phyloP scores from a whole-genome alignment of 2,329 filamentous ascomycete species.

The Emergomyces orientalis region DNA sequence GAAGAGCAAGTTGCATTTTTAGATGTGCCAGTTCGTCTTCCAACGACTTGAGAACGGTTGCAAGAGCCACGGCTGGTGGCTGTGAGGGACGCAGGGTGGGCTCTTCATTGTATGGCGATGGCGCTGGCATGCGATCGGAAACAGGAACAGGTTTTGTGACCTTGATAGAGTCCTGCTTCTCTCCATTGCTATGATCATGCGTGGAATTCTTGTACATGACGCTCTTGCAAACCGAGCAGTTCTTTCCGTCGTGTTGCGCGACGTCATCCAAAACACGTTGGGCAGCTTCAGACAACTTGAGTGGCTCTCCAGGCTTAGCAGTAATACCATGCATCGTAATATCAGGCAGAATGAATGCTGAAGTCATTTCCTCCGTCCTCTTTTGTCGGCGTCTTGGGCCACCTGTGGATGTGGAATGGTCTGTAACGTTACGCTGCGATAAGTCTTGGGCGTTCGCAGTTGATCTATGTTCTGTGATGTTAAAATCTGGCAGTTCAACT shows the following conservation, averaged over 20 bases:
- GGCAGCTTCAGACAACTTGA: slow-evolving; percentile 30
- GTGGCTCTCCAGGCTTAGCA: slow-evolving; percentile 23
- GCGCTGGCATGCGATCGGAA: slow-evolving; percentile 39
- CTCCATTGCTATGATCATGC: slow-evolving; percentile 21
- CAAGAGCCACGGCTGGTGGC: slow-evolving; percentile 61
- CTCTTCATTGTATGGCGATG: slow-evolving; percentile 37
- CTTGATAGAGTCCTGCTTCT: slow-evolving; percentile 28
- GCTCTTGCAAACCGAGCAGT: slow-evolving; percentile 50
- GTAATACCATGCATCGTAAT: slow-evolving; percentile 43
- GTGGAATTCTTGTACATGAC: slow-evolving; percentile 28
- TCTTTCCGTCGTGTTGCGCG: slow-evolving; percentile 43
- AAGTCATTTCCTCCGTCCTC: slow-evolving; percentile 48
- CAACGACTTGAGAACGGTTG: slow-evolving; percentile 72
- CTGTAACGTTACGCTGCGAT: not conserved
- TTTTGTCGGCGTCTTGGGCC: slow-evolving; percentile 42
- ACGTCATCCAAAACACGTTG: slow-evolving; percentile 35
- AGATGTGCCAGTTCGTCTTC: slow-evolving; percentile 72
- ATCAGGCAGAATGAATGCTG: slow-evolving; percentile 55
- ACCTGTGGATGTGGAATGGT: not conserved
- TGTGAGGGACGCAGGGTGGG: slow-evolving; percentile 55
- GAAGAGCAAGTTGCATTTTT: slow-evolving; percentile 56
- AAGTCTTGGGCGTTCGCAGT: not conserved
- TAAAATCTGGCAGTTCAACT: slow-evolving; percentile 15
- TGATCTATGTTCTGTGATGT: not conserved
- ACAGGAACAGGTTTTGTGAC: slow-evolving; percentile 44